Evolutionary conservation across 2,329 filamentous ascomycete species (phyloP).

Genomic region (Ceratocystis albifundus): DNA sequence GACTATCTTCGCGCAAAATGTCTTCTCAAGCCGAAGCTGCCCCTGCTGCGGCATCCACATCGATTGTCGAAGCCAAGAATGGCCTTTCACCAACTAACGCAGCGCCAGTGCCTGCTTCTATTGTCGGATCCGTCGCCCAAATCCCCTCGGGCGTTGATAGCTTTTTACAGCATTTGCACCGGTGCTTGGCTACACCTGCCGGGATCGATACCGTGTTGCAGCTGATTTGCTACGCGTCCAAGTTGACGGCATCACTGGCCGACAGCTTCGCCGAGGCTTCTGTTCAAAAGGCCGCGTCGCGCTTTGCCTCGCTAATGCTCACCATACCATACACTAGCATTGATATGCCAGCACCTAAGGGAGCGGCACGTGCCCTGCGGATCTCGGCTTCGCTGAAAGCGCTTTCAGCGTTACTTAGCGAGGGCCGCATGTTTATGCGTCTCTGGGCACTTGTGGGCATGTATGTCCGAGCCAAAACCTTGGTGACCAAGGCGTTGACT

Average conservation of each 20-base stretch:
- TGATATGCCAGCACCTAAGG: conserved; percentile 30
- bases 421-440: conserved; percentile 60
- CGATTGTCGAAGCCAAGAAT: conserved; percentile 15
- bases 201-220: conserved; percentile 61
- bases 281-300: conserved; percentile 41
- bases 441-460: conserved; percentile 68
- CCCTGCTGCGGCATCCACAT: conserved; percentile 1
- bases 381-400: conserved; percentile 39
- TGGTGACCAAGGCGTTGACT: conserved; percentile 30
- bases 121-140: conserved; percentile 26
- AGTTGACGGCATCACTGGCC: conserved; percentile 42
- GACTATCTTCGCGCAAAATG: background rate
- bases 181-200: conserved; percentile 54
- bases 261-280: conserved; percentile 44
- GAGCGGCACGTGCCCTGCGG: conserved; percentile 19
- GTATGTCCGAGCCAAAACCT: conserved; percentile 52
- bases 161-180: conserved; percentile 46
- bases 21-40: background rate
- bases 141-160: conserved; percentile 37
- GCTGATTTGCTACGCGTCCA: conserved; percentile 56
- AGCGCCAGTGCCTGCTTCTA: conserved; percentile 24
- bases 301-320: conserved; percentile 42
- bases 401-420: conserved; percentile 54
- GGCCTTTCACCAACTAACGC: conserved; percentile 16
- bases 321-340: conserved; percentile 40